These are phyloP conservation scores for Gossypium turneri DNA, from an alignment of 345 rosid genomes.

Conservation along the genomic window DNA sequence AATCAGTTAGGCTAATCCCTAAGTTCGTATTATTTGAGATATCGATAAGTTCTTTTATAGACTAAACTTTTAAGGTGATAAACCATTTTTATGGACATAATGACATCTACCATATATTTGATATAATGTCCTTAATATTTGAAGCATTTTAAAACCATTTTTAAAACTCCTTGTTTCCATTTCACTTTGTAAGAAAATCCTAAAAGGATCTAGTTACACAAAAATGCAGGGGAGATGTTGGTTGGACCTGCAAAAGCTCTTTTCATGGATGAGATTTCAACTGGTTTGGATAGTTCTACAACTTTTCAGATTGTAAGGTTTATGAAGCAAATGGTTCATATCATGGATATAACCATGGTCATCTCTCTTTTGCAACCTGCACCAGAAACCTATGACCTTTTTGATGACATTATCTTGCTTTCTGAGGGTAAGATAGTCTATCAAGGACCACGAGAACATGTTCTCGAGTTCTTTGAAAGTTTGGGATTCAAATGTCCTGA, in stretches of 20 bases:
- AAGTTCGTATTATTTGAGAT: no score
- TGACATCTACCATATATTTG: not conserved
- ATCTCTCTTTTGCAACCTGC: slow-evolving; percentile 64
- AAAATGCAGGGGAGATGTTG: slow-evolving; percentile 60
- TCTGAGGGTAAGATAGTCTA: slow-evolving; percentile 57
- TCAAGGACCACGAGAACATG: slow-evolving; percentile 48
- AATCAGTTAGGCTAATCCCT: no score
- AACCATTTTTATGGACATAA: not conserved
- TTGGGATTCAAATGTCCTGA: slow-evolving; percentile 56
- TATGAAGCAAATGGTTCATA: slow-evolving; percentile 61
- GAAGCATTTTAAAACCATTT: not conserved
- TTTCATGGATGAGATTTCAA: slow-evolving; percentile 66
- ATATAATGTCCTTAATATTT: not conserved
- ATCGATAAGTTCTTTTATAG: no score
- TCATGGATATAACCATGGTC: slow-evolving; percentile 53
- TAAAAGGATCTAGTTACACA: not conserved
- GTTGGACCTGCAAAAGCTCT: slow-evolving; percentile 63
- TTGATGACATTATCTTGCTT: slow-evolving; percentile 54
- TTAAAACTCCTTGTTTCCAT: not conserved
- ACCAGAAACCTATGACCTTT: slow-evolving; percentile 57
- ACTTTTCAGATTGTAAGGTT: slow-evolving; percentile 49
- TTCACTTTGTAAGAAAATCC: not conserved
- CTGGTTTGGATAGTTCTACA: slow-evolving; percentile 64
- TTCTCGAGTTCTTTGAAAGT: slow-evolving; percentile 48
- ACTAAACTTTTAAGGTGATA: no score